Base-by-base conservation (phyloP, 345 rosid species). In the Trapa incisa region DNA sequence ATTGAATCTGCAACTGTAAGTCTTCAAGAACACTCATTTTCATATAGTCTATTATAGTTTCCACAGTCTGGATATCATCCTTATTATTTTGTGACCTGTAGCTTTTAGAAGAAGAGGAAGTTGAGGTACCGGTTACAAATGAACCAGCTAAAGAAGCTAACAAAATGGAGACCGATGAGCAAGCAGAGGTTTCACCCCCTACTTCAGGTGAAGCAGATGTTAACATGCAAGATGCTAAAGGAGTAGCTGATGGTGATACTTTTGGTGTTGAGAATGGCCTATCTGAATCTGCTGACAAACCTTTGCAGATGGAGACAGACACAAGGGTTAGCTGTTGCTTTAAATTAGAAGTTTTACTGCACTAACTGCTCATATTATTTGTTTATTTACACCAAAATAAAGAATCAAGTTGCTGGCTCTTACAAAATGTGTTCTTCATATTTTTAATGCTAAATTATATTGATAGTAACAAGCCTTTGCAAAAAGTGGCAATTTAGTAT, bases 81-180 rank as follows among this genome's bases (percentile, higher is more conserved):
- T 65, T 4, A 35, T 65, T 9, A 47, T 37, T 65, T 45, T 11
- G 33, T 38, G 37, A 0, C 29, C 29, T 65, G 60, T 80, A 95
- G 99, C 99, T 89, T 65, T 75, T 91, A 76, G 99, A 91, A 77
- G 97, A 95, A 70, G 96, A 94, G 72, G 99, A 94, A 72, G 68
- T 85, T 71, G 97, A 86, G 69, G 87, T 95, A 69, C 89, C 96
- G 1, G 90, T 95, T 64, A 50, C 84, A 7, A 85, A 82, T 65
- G 97, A 93, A 67, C 69, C 74, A 43, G 37, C 86, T 12, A 85
- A 82, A 68, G 96, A 92, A 72, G 67, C 71, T 33, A 56, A 75
- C 58, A 86, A 85, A 78, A 89, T 95, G 96, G 99, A 85, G 29
- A 85, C 93, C 67, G 97, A 92, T 71, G 89, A 89, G 75, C 72